A percentile compares a stretch with the other conserved stretches of the same genome.
These are phyloP conservation scores for Ajuga chamaepitys DNA, from an alignment of 257 asterid genomes.

Conservation along the genomic window DNA sequence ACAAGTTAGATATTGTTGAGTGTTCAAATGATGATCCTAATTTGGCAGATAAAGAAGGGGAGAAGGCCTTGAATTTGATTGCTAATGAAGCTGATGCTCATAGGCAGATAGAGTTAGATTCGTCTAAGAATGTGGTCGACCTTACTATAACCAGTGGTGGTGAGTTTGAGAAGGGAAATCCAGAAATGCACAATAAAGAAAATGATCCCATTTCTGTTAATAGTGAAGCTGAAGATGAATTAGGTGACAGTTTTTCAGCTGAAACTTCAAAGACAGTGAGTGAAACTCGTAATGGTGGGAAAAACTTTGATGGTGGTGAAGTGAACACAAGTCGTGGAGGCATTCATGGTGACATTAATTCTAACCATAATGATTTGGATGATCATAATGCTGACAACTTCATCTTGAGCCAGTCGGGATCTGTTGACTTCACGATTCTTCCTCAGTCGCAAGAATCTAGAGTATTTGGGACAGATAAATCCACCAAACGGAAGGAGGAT, in stretches of 20 bases:
- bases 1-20: conserved; percentile 4
- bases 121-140: neutral
- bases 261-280: conserved; percentile 15
- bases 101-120: neutral
- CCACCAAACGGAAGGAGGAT: conserved; percentile 28
- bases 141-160: neutral
- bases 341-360: conserved; percentile 20
- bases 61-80: neutral
- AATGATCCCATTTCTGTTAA: conserved; percentile 1
- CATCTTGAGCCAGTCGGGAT: conserved; percentile 56
- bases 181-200: neutral
- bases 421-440: conserved; percentile 38
- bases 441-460: conserved; percentile 77
- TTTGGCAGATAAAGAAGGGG: neutral
- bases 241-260: conserved; percentile 16
- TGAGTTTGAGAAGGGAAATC: neutral
- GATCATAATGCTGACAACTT: conserved; percentile 45
- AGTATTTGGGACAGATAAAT: conserved; percentile 36
- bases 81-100: conserved; percentile 3
- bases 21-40: neutral
- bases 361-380: conserved; percentile 28
- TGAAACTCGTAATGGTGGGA: conserved; percentile 19
- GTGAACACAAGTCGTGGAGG: conserved; percentile 25
- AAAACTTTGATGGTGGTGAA: conserved; percentile 28
- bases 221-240: conserved; percentile 11